Percentiles rank a stretch among this genome's conserved stretches.
Conservation (phyloP, 75 land plant species). For the Ceratopteris richardii region DNA sequence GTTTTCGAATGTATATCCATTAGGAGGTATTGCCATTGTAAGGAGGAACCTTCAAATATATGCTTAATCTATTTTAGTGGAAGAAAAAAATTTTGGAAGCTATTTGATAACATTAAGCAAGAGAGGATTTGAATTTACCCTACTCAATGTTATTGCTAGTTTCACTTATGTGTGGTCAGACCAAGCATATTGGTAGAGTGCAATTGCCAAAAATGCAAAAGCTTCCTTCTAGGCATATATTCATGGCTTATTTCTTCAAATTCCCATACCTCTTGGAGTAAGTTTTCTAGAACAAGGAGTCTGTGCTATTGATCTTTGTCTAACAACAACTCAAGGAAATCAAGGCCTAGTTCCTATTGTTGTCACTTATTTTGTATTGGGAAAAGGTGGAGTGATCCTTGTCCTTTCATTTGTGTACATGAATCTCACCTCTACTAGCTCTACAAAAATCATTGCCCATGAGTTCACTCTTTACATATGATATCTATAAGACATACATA, state of each 20-base stretch:
- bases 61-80: neutral
- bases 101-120: slow-evolving; percentile 1
- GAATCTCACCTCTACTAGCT: neutral
- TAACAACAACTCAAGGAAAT: neutral
- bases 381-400: slow-evolving; percentile 2
- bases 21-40: neutral
- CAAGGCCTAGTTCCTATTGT: slow-evolving; percentile 2
- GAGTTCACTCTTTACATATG: slow-evolving; percentile 4
- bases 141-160: slow-evolving; percentile 1
- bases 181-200: slow-evolving; percentile 5
- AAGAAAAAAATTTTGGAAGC: neutral
- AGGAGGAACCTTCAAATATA: neutral
- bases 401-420: neutral
- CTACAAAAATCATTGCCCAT: neutral
- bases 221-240: neutral
- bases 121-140: neutral
- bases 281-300: neutral
- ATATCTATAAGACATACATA: slow-evolving; percentile 1
- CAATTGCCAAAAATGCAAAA: neutral
- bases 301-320: neutral
- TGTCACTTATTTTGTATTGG: neutral
- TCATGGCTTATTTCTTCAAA: neutral
- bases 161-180: neutral
- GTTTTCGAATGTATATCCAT: neutral
- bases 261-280: neutral